Base-by-base conservation (phyloP, 768 basidiomycete species). In the Crassisporium funariophilum region DNA sequence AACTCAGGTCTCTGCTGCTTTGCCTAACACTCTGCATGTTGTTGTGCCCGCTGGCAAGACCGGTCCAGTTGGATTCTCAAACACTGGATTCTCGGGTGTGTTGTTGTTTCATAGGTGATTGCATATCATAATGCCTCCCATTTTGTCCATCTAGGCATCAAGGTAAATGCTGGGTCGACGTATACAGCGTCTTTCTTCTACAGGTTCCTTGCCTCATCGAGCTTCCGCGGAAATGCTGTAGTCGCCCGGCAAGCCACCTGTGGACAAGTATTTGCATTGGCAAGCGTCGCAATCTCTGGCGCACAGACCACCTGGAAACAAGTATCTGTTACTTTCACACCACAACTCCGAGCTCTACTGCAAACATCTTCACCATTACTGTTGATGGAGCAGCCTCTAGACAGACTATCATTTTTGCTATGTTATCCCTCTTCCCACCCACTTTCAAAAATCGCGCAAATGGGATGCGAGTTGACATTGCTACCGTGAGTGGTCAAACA, bases 401-500 rank as follows among this genome's bases (percentile, higher is more conserved):
- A 4, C 64, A 75, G 17, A 75, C 70, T 0, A 65, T 86, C 41
- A 58, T 79, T 53, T 84, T 85, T 47, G 77, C 79, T 0, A 71
- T 85, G 71, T 71, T 85, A 45, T 81, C 79, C 9, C 62, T 86
- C 38, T 84, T 87, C 63, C 84, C 85, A 0, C 84, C 84, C 5
- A 86, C 83, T 2, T 86, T 79, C 68, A 84, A 81, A 51, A 65
- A 69, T 39, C 71, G 81, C 39, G 47, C 60, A 23, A 86, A 86
- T 55, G 85, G 85, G 0, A 72, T 86, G 71, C 69, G 85, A 24
- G 61, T 72, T 4, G 84, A 86, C 53, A 68, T 86, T 40, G 82
- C 83, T 10, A 69, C 76, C 52, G 82, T 78, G 38, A n/a, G 65
- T 36, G 13, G 5, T 47, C n/a, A 19, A 16, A 34, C 31, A 17